Base-by-base conservation (phyloP, 768 basidiomycete genomes). In the Agrocybe pediades region DNA sequence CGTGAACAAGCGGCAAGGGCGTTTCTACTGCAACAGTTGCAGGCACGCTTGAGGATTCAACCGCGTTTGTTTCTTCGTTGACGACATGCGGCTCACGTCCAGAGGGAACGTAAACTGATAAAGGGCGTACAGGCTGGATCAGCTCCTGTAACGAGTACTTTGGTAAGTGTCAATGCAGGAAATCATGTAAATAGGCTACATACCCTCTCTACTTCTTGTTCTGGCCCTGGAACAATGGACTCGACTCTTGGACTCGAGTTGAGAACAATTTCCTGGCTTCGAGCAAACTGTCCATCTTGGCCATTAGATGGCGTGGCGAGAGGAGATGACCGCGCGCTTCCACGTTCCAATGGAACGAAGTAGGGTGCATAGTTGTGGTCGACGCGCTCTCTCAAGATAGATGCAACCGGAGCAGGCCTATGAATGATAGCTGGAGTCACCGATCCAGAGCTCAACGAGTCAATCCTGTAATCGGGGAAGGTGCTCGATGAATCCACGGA, bases 121-220 rank as follows among this genome's bases (percentile, higher is more conserved):
- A 29, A 33, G 60, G 60, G 13, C 51, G 52, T 5, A 51, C 47
- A 6, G 60, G 60, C 7, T 29, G 24, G 9, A 58, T 48, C 19
- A 58, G 36, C 20, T 62, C 57, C 60, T 62, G 21, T 8, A 30
- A 36, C 3, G 33, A 36, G 33, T 36, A 36, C 3, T 36, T 17
- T 6, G 43, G 21, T 1, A 2, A 25, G 9, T 20, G 11, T 13
- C 3, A 20, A 36, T 51, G 27, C 16, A 17, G 21, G 17, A 13
- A 6, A 36, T 13, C 3, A 4, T 36, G n/a, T 36, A 3, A 36
- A 4, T 15, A 36, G n/a, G n/a, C n/a, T n/a, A n/a, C n/a, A n/a
- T n/a, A n/a, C n/a, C n/a, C n/a, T n/a, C n/a, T 36, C 5, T 13
- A 36, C n/a, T 11, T 13, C 3, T 36, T 36, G 33, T 36, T 4